Conservation (phyloP, 257 asterid species). For the Primulina tabacum region DNA sequence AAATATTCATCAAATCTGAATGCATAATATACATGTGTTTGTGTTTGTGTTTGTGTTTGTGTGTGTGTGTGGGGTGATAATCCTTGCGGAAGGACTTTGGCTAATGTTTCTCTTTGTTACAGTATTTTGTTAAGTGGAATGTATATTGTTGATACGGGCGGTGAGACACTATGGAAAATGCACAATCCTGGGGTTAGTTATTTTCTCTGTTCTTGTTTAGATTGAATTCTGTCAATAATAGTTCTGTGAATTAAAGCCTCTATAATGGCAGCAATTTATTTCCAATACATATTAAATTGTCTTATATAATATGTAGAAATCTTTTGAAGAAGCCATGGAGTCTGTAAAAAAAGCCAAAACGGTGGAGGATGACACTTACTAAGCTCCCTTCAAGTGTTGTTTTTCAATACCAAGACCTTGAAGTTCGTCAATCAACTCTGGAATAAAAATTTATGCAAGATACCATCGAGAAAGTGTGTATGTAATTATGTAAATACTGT, state of each 20-base stretch:
- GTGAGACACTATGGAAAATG: conserved; percentile 68
- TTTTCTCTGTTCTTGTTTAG: conserved; percentile 10
- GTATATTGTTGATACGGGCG: conserved; percentile 47
- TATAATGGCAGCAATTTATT: too few species aligned
- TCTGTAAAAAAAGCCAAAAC: too few species aligned
- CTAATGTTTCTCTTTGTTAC: not conserved
- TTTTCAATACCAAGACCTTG: not conserved
- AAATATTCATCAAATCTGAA: not conserved
- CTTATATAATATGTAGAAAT: not conserved
- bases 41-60: too few species aligned
- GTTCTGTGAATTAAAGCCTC: too few species aligned
- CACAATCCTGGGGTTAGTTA: conserved; percentile 69
- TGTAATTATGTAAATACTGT: too few species aligned
- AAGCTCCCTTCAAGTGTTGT: not conserved
- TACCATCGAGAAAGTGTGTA: not conserved
- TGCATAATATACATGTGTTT: not conserved
- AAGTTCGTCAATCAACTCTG: not conserved
- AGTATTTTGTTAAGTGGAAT: conserved; percentile 54
- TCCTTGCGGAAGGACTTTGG: not conserved
- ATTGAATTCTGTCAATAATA: conserved; percentile 2
- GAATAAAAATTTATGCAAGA: not conserved
- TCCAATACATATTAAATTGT: too few species aligned
- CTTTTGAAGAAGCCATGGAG: not conserved
- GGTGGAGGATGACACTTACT: not conserved
- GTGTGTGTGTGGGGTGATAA: too few species aligned